phyloP scores from a whole-genome alignment of 768 basidiomycete species.

The Tricholomella constricta region DNA sequence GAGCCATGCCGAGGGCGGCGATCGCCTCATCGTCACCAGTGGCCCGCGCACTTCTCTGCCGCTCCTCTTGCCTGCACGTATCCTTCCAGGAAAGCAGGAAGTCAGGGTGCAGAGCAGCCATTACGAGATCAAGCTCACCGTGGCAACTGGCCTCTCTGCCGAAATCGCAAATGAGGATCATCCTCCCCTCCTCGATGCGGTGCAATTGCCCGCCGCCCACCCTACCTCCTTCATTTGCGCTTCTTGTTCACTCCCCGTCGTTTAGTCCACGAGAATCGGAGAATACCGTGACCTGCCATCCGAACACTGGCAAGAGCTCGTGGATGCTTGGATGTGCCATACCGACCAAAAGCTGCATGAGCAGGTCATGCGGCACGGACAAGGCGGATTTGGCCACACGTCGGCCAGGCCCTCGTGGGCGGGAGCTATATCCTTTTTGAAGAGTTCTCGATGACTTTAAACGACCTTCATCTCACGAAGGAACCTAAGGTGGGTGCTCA shows the following conservation, averaged over 20 bases:
- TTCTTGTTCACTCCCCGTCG: slow-evolving; percentile 76
- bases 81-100: slow-evolving; percentile 60
- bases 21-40: slow-evolving; percentile 64
- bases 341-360: slow-evolving; percentile 82
- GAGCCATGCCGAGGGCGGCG: slow-evolving; percentile 42
- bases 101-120: slow-evolving; percentile 57
- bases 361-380: slow-evolving; percentile 57
- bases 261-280: slow-evolving; percentile 51
- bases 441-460: slow-evolving; percentile 51
- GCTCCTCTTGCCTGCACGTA: slow-evolving; percentile 57
- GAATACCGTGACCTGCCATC: slow-evolving; percentile 87
- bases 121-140: slow-evolving; percentile 71
- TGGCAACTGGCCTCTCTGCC: slow-evolving; percentile 23
- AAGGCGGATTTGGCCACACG: slow-evolving; percentile 74
- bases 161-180: slow-evolving; percentile 27
- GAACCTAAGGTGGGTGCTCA: slow-evolving; percentile 56
- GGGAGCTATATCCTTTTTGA: slow-evolving; percentile 88
- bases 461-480: slow-evolving; percentile 51
- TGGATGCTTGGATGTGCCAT: slow-evolving; percentile 99
- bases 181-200: slow-evolving; percentile 66
- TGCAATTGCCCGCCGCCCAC: slow-evolving; percentile 53
- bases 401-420: slow-evolving; percentile 78
- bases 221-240: slow-evolving; percentile 76
- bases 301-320: slow-evolving; percentile 96
- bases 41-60: slow-evolving; percentile 58